Conservation (phyloP, 2,329 filamentous ascomycete genomes). For the Colletotrichum lupini region DNA sequence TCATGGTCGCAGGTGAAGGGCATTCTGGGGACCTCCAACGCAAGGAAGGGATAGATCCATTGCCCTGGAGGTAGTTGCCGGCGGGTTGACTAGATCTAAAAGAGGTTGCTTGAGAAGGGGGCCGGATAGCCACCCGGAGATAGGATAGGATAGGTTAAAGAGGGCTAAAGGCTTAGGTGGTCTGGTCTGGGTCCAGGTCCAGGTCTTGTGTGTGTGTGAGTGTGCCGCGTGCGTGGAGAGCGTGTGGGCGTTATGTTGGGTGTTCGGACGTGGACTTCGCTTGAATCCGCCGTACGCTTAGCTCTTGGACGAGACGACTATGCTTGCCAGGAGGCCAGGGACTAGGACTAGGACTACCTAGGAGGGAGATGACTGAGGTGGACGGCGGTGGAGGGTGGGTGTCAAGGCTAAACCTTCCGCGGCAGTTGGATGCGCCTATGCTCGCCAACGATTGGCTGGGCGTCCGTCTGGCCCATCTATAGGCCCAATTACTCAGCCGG, state of each 20-base stretch:
- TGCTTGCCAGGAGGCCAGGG: no score
- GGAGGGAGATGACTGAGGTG: neutral
- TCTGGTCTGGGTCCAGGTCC: neutral
- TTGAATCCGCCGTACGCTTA: neutral
- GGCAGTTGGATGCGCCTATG: neutral
- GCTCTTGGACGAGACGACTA: no score
- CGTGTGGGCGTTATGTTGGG: conserved; percentile 1
- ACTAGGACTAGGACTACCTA: neutral
- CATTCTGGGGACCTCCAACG: conserved; percentile 15
- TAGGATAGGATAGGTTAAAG: neutral
- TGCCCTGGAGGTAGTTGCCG: neutral
- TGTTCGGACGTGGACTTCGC: conserved; percentile 21
- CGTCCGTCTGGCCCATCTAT: neutral
- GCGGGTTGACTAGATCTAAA: neutral
- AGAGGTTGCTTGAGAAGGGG: no score
- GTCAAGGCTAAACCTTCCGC: conserved; percentile 5
- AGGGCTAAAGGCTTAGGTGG: no score
- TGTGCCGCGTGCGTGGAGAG: neutral
- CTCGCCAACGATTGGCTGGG: conserved; percentile 3
- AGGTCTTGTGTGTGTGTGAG: no score
- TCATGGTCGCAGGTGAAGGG: conserved; percentile 26
- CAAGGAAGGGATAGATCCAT: conserved; percentile 15
- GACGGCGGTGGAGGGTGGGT: no score
- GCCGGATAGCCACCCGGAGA: neutral
- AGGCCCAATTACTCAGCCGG: conserved; percentile 7